Evolutionary conservation across 2,329 filamentous ascomycete species (phyloP), one percentile per base, ranked within the genome.

Genomic region (Fusarium citri): DNA sequence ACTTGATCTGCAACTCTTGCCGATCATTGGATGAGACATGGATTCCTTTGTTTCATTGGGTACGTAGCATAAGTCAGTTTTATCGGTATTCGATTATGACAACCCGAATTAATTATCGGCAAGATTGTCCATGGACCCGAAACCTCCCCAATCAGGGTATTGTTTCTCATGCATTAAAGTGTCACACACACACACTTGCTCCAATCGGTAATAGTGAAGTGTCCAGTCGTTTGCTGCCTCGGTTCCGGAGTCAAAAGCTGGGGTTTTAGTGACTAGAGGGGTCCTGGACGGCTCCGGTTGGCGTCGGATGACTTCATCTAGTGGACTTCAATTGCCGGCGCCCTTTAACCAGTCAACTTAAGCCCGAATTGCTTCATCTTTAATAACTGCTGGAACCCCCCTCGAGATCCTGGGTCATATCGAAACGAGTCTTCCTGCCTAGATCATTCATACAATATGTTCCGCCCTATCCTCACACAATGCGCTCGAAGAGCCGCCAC

Each of bases 381-480:
- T 64, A 63, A 66, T 64, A 63, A 66, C 69, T 68, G 65, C 59
- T 54, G 25, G 37, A 54, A 45, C 41, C 58, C 56, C n/a, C 55
- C 37, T 41, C 37, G 20, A 43, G 34, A 42, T 58, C 40, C 40
- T 28, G 31, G 26, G 50, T 28, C 25, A 40, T 51, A 34, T n/a
- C 31, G 28, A 46, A 63, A 26, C 31, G 49, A 40, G 11, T 20
- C 53, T 41, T 23, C 40, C 22, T 28, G 30, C 23, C 10, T 45
- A 41, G 20, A 22, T 26, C 23, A 12, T 54, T 26, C 47, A 26
- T 46, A 55, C 64, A 65, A 31, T 48, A 79, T 80, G 78, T 76
- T 79, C 34, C 74, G 78, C 62, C 74, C 77, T 51, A 71, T 76
- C 26, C 69, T 79, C 37, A 75, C 77, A 69, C 72, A 72, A 54